Evolutionary conservation across 2,329 filamentous ascomycete genomes (phyloP), one percentile per base, ranked within the genome.

Genomic region (Elsinoe australis): DNA sequence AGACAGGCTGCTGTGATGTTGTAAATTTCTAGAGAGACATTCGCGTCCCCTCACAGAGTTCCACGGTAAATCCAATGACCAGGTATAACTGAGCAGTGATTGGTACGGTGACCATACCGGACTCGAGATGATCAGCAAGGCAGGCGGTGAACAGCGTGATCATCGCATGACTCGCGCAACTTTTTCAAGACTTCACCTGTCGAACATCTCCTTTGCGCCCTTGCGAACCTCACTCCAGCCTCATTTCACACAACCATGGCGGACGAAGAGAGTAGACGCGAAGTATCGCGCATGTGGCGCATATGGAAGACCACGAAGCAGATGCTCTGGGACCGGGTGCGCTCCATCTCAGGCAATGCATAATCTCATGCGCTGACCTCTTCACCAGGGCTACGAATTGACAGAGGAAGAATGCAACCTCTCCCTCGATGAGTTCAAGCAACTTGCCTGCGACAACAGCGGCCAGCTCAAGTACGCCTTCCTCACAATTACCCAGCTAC

Each of bases 241-340:
- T 24, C 33, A 39, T 35, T 36, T 41, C 47, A 44, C 51, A 36
- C 49, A 31, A 46, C 10, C 51, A 58, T 59, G 58, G 49, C 52
- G 35, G 57, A 54, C 50, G 52, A 62, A 52, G 59, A 60, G 36
- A 54, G 54, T 49, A 50, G 50, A 24, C 55, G 55, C 50, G 59
- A 63, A 49, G 51, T 59, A 49, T 75, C 79, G 55, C 81, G 85
- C 63, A 79, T 95, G 58, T 98, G 92, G 90, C 85, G 90, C 67
- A 87, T 89, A 59, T 94, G 87, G 80, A 81, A 82, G 68, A 98
- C 92, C 6, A 82, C 88, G 41, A 87, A 94, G 67, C 87, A 98
- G 75, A 94, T 98, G 90, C 83, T 92, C 58, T 75, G 78, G 53
- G 92, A 96, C 67, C 74, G 90, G 66, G 89, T 95, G 78, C 60